phyloP scores from a whole-genome alignment of 805 yeast species.

The Lachancea waltii region DNA sequence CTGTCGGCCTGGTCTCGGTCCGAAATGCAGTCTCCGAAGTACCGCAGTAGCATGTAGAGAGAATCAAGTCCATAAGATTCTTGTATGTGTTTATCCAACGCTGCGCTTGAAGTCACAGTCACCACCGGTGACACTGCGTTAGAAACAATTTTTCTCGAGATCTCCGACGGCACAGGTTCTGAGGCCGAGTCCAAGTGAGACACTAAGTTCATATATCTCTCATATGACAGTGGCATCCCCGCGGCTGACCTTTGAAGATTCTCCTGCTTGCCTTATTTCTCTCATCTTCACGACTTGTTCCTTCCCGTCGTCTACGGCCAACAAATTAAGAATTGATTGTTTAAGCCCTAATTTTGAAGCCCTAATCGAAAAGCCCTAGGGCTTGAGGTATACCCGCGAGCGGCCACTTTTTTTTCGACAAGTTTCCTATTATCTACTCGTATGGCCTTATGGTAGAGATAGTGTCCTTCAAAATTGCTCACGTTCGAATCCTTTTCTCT shows the following conservation, averaged over 20 bases:
- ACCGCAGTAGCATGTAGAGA: conserved; percentile 26
- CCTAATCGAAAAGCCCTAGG: not conserved
- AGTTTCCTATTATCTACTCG: not conserved
- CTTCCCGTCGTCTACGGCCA: no score
- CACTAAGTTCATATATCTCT: conserved; percentile 27
- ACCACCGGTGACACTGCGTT: conserved; percentile 32
- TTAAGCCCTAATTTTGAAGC: not conserved
- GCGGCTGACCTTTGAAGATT: no score
- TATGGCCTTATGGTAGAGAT: not conserved
- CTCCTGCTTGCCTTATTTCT: not conserved
- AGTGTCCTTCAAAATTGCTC: not conserved
- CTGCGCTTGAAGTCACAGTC: conserved; percentile 26
- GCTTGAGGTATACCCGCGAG: not conserved
- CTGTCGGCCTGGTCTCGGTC: conserved; percentile 28
- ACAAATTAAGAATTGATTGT: no score
- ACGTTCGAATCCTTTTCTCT: not conserved
- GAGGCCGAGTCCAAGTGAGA: conserved; percentile 23
- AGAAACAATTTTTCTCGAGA: conserved; percentile 28
- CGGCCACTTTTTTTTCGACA: not conserved
- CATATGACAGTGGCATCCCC: conserved; percentile 24
- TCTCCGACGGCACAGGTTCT: conserved; percentile 29
- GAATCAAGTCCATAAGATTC: conserved; percentile 25
- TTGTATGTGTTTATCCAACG: conserved; percentile 26
- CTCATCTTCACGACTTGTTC: no score
- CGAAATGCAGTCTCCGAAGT: conserved; percentile 31